Conservation (phyloP, 495 filamentous ascomycete species). For the Recurvomyces mirabilis region DNA sequence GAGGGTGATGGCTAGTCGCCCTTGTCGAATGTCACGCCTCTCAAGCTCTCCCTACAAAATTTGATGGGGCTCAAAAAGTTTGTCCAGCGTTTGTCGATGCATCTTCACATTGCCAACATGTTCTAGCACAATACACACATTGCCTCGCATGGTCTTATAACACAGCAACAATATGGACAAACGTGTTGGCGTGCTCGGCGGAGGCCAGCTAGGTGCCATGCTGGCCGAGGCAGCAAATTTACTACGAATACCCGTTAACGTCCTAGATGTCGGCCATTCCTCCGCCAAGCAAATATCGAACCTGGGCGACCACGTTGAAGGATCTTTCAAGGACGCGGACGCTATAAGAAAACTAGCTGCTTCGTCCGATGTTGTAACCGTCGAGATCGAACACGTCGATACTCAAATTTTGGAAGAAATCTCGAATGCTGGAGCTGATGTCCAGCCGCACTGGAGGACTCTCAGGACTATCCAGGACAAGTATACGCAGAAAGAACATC, state of each 20-base stretch:
- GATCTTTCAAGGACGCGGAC: conserved; percentile 71
- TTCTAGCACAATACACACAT: too few species aligned
- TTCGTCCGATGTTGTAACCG: conserved; percentile 72
- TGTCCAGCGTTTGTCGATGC: too few species aligned
- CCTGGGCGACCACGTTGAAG: conserved; percentile 60
- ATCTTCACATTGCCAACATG: too few species aligned
- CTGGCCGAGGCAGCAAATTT: conserved; percentile 83
- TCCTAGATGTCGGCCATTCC: conserved; percentile 67
- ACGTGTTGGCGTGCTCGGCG: conserved; percentile 54
- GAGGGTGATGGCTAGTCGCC: too few species aligned
- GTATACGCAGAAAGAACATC: conserved; percentile 78
- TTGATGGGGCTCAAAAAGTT: too few species aligned
- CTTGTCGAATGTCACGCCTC: too few species aligned
- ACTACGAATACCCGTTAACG: conserved; percentile 65
- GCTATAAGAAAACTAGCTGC: conserved; percentile 68
- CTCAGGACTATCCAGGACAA: conserved; percentile 94
- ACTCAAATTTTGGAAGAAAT: conserved; percentile 84
- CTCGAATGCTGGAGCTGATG: conserved; percentile 42
- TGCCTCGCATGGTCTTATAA: too few species aligned
- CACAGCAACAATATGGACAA: too few species aligned
- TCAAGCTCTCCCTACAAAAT: neutral
- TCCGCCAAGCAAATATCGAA: conserved; percentile 88
- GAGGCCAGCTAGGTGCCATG: conserved; percentile 86
- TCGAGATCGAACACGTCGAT: conserved; percentile 96
- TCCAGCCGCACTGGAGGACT: conserved; percentile 85